phyloP scores from a whole-genome alignment of 208 protist species.

The Wallacemonas sp. region DNA sequence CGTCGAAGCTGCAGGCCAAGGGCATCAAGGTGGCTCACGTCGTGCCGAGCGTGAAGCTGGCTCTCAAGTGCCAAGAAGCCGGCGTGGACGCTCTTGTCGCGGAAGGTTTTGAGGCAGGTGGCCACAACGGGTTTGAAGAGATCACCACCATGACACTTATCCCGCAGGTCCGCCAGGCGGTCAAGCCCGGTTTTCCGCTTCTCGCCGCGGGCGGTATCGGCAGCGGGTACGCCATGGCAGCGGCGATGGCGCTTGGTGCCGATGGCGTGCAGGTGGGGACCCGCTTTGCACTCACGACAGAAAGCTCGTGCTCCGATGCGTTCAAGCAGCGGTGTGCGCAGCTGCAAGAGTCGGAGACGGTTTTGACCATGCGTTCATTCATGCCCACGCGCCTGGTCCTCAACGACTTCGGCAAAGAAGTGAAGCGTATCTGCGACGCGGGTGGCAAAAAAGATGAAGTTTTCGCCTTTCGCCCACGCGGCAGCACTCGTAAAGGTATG shows the following conservation, averaged over 20 bases:
- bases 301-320: slow-evolving; percentile 44
- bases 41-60: slow-evolving; percentile 76
- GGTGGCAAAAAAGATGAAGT: slow-evolving; percentile 47
- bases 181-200: slow-evolving; percentile 68
- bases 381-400: slow-evolving; percentile 62
- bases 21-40: slow-evolving; percentile 82
- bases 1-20: slow-evolving; percentile 62
- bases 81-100: slow-evolving; percentile 80
- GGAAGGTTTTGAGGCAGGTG: slow-evolving; percentile 81
- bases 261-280: slow-evolving; percentile 81
- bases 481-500: slow-evolving; percentile 53
- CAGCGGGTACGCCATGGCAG: slow-evolving; percentile 54
- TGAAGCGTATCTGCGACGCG: slow-evolving; percentile 33
- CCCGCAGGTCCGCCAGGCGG: slow-evolving; percentile 47
- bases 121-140: slow-evolving; percentile 68
- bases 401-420: slow-evolving; percentile 59
- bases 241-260: slow-evolving; percentile 71
- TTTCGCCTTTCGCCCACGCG: slow-evolving; percentile 35
- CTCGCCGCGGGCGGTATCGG: slow-evolving; percentile 73
- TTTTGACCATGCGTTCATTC: slow-evolving; percentile 59
- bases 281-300: slow-evolving; percentile 68
- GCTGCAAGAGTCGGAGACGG: slow-evolving; percentile 52
- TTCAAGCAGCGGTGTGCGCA: slow-evolving; percentile 55
- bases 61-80: slow-evolving; percentile 64
- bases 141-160: slow-evolving; percentile 70